Percentiles rank a stretch among this genome's conserved stretches.
Evolutionary conservation across 192 early-diverging fungal genomes (phyloP).

Genomic region (Coemansia sp.): DNA sequence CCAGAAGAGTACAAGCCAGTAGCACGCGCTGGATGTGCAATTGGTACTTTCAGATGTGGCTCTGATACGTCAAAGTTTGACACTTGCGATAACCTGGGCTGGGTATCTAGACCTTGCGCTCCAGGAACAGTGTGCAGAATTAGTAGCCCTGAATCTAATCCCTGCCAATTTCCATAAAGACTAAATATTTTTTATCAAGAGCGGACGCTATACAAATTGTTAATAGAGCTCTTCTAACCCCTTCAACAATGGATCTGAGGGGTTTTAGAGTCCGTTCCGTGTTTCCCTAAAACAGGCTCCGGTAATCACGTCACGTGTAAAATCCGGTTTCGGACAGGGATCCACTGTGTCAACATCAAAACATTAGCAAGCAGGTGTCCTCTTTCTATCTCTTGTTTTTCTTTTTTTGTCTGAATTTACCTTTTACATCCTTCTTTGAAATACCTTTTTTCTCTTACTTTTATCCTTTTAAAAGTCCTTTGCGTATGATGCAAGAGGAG

Average conservation of each 20-base stretch:
- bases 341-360: not conserved
- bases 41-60: constrained; percentile 9
- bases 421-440: not conserved
- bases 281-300: not conserved
- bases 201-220: not conserved
- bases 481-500: constrained; percentile 2
- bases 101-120: constrained; percentile 13
- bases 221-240: not conserved
- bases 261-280: not conserved
- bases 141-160: not conserved
- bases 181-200: not conserved
- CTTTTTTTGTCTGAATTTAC: not conserved
- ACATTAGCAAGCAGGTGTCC: not conserved
- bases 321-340: not conserved
- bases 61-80: constrained; percentile 9
- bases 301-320: not conserved
- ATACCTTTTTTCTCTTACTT: not conserved
- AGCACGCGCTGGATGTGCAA: not conserved
- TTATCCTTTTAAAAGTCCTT: not conserved
- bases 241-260: not conserved
- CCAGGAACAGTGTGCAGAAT: constrained; percentile 17
- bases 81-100: constrained; percentile 10
- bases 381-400: not conserved
- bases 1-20: not conserved
- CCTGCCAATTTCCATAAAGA: constrained; percentile 4